Evolutionary conservation across 805 yeast species (phyloP).

Genomic region (Yarrowia sp.): DNA sequence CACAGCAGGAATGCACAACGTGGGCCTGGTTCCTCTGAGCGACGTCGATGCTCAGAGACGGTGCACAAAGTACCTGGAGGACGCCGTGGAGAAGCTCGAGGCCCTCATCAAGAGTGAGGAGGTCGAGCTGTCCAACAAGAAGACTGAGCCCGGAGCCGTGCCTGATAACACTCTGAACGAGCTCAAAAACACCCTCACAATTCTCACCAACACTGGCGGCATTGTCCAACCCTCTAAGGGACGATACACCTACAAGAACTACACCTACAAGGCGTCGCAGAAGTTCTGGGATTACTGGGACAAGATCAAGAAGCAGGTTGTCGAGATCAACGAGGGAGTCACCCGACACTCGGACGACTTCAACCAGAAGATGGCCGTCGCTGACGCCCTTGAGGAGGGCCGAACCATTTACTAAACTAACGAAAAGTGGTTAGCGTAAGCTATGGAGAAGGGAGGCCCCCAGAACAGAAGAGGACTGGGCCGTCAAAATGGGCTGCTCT

Average conservation of each 20-base stretch:
- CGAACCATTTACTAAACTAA: conserved; percentile 13
- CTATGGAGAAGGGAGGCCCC: too few species aligned
- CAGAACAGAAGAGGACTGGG: too few species aligned
- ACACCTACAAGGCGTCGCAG: conserved; percentile 31
- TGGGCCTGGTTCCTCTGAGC: conserved; percentile 36
- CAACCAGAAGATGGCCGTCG: conserved; percentile 13
- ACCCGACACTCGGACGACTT: conserved; percentile 29
- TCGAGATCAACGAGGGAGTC: conserved; percentile 39
- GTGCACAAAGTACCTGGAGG: conserved; percentile 34
- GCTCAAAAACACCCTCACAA: conserved; percentile 30
- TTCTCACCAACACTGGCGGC: conserved; percentile 29
- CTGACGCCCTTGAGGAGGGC: neutral
- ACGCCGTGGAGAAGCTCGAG: conserved; percentile 32
- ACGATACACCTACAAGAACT: conserved; percentile 21
- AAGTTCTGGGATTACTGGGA: conserved; percentile 42
- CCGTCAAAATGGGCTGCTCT: too few species aligned
- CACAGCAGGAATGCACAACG: conserved; percentile 27
- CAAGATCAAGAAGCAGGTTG: conserved; percentile 34
- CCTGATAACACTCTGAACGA: conserved; percentile 29
- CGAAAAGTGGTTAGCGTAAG: too few species aligned
- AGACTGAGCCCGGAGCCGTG: conserved; percentile 29
- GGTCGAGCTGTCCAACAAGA: conserved; percentile 26
- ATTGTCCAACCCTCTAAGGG: conserved; percentile 31
- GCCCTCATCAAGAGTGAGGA: conserved; percentile 25
- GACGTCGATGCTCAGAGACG: conserved; percentile 38